These are phyloP conservation scores for Xylaria arbuscula DNA, from an alignment of 2,329 filamentous ascomycete genomes.

Conservation along the genomic window DNA sequence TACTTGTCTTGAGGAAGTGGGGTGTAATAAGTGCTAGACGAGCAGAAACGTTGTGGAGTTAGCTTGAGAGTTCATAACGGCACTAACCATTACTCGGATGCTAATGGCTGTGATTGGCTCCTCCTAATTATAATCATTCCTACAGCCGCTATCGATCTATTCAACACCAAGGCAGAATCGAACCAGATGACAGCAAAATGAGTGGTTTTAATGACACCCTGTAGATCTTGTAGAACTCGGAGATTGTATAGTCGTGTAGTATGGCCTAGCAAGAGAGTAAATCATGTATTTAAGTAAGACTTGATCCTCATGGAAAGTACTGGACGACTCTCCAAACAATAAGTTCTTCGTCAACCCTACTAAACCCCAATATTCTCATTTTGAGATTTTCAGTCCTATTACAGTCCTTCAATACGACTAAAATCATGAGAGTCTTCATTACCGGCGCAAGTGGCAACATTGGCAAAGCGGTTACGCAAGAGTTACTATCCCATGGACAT, in stretches of 20 bases:
- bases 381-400: not conserved
- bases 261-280: not conserved
- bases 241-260: not conserved
- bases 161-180: not conserved
- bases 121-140: not conserved
- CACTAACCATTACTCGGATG: slow-evolving; percentile 37
- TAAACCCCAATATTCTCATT: not conserved
- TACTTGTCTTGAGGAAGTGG: not conserved
- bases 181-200: not conserved
- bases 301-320: not conserved
- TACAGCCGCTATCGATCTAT: not conserved
- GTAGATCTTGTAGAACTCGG: not conserved
- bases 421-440: slow-evolving; percentile 27
- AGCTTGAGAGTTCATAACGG: not conserved
- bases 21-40: not conserved
- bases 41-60: not conserved
- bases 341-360: not conserved
- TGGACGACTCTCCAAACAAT: not conserved
- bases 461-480: slow-evolving; percentile 22
- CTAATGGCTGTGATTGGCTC: slow-evolving; percentile 36
- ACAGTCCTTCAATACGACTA: not conserved
- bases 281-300: slow-evolving; percentile 12
- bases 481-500: slow-evolving; percentile 28
- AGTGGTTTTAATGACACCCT: not conserved
- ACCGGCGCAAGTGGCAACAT: slow-evolving; percentile 29